A percentile compares a stretch with the other conserved stretches of the same genome.
Conservation (phyloP, 805 yeast species). For the Candida koratica region DNA sequence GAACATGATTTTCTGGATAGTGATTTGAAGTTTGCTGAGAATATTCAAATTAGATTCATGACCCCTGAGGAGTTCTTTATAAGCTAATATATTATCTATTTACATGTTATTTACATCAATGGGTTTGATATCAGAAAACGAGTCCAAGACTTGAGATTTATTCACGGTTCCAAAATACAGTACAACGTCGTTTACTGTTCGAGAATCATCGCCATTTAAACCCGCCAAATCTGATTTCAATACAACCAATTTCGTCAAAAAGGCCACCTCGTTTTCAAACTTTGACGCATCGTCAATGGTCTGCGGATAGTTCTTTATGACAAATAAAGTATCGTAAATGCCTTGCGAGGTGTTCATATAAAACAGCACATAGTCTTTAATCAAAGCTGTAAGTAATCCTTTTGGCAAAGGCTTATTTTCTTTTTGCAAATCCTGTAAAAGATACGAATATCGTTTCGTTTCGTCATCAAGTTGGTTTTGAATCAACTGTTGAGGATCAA, state of each 20-base stretch:
- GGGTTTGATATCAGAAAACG: background rate
- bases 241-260: constrained; percentile 40
- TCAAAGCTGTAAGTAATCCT: constrained; percentile 50
- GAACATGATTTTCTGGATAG: constrained; percentile 72
- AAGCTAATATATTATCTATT: constrained; percentile 2
- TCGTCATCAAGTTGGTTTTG: constrained; percentile 42
- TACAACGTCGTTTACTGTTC: constrained; percentile 44
- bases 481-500: constrained; percentile 51
- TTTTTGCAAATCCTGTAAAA: constrained; percentile 44
- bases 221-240: constrained; percentile 27
- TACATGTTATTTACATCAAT: constrained; percentile 7
- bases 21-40: constrained; percentile 67
- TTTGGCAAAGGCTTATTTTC: constrained; percentile 29
- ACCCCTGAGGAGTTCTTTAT: constrained; percentile 69
- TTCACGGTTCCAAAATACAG: constrained; percentile 67
- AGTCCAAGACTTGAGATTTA: constrained; percentile 27
- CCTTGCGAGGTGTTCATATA: constrained; percentile 35
- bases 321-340: constrained; percentile 42
- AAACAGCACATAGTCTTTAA: constrained; percentile 35
- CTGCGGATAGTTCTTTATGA: constrained; percentile 58
- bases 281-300: constrained; percentile 62
- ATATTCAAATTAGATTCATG: constrained; percentile 49
- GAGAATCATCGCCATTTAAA: constrained; percentile 19
- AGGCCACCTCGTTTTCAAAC: constrained; percentile 67
- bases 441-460: constrained; percentile 45